Percentiles rank a stretch among this genome's conserved stretches.
Evolutionary conservation across 1,284 basidiomycete genomes (phyloP).

Genomic region (Ceratobasidium sp.): DNA sequence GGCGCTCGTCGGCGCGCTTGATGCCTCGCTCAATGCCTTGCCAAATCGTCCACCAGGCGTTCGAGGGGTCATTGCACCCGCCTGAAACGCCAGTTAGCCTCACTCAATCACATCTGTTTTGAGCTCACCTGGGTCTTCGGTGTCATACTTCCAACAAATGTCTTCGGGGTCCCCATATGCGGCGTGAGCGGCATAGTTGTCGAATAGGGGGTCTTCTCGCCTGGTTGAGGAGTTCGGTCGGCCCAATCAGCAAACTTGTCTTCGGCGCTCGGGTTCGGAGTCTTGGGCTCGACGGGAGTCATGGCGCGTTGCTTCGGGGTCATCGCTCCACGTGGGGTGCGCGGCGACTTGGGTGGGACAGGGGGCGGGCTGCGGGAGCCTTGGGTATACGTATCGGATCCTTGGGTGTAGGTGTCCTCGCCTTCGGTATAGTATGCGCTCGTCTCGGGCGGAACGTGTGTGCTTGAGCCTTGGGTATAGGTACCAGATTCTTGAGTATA

Average conservation of each 20-base stretch:
- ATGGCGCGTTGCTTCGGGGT: slow-evolving; percentile 4
- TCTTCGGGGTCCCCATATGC: neutral
- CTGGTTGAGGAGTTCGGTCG: slow-evolving; percentile 28
- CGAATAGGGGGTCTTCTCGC: slow-evolving; percentile 28
- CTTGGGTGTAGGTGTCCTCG: slow-evolving; percentile 24
- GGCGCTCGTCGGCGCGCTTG: slow-evolving; percentile 35
- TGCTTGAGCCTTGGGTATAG: slow-evolving; percentile 15
- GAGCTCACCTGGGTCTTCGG: slow-evolving; percentile 20
- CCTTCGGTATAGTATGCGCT: slow-evolving; percentile 11
- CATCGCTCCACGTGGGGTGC: slow-evolving; percentile 12
- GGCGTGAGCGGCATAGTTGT: slow-evolving; percentile 26
- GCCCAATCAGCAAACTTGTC: slow-evolving; percentile 38
- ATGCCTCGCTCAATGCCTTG: slow-evolving; percentile 37
- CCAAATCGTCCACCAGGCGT: slow-evolving; percentile 22
- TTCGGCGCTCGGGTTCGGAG: slow-evolving; percentile 19
- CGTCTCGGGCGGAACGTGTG: slow-evolving; percentile 7
- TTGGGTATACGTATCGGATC: slow-evolving; percentile 21
- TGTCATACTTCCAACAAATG: slow-evolving; percentile 8
- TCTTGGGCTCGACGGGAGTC: slow-evolving; percentile 21
- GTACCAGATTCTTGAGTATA: slow-evolving; percentile 12
- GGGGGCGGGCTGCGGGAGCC: slow-evolving; percentile 26
- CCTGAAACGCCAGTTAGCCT: neutral
- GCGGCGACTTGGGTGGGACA: slow-evolving; percentile 34
- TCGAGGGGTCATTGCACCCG: slow-evolving; percentile 25
- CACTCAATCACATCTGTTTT: neutral